A percentile compares a stretch with the other conserved stretches of the same genome.
phyloP scores from a whole-genome alignment of 352 stramenopile genomes.

The Globisporangium orthogonon region DNA sequence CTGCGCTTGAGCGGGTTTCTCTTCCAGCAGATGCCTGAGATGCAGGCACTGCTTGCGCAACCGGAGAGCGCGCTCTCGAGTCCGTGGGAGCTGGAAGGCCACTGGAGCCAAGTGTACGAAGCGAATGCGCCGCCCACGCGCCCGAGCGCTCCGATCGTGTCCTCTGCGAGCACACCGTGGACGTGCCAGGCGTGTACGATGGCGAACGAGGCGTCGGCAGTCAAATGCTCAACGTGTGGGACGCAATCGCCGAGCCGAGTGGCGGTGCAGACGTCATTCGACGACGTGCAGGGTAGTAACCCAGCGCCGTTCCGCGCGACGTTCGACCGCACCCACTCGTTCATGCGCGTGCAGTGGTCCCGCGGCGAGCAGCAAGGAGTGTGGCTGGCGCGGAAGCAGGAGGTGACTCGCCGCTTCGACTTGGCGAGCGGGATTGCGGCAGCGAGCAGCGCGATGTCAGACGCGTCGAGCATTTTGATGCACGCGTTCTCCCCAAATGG shows the following conservation, averaged over 20 bases:
- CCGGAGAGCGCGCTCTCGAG: constrained; percentile 17
- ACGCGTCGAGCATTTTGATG: constrained; percentile 33
- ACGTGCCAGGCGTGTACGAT: constrained; percentile 71
- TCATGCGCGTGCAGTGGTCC: constrained; percentile 80
- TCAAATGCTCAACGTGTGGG: constrained; percentile 70
- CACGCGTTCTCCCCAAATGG: constrained; percentile 58
- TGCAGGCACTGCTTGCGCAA: constrained; percentile 34
- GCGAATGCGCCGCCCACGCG: constrained; percentile 8
- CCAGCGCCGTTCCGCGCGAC: constrained; percentile 64
- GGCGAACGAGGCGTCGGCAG: constrained; percentile 50
- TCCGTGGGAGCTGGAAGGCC: constrained; percentile 60
- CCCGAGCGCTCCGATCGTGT: constrained; percentile 15
- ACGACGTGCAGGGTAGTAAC: constrained; percentile 51
- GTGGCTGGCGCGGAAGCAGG: constrained; percentile 59
- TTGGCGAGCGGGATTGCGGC: constrained; percentile 25
- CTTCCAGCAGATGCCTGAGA: constrained; percentile 43
- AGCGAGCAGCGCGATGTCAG: constrained; percentile 43
- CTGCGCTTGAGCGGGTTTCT: constrained; percentile 60
- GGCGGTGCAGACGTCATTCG: constrained; percentile 22
- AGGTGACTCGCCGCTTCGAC: constrained; percentile 26
- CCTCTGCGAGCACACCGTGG: constrained; percentile 35
- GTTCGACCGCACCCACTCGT: constrained; percentile 48
- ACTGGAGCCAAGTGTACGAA: constrained; percentile 68
- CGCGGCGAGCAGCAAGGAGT: constrained; percentile 76
- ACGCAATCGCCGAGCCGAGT: constrained; percentile 40